Base-by-base conservation (phyloP, 1,139 yeast species). In the Pichia cactophila region DNA sequence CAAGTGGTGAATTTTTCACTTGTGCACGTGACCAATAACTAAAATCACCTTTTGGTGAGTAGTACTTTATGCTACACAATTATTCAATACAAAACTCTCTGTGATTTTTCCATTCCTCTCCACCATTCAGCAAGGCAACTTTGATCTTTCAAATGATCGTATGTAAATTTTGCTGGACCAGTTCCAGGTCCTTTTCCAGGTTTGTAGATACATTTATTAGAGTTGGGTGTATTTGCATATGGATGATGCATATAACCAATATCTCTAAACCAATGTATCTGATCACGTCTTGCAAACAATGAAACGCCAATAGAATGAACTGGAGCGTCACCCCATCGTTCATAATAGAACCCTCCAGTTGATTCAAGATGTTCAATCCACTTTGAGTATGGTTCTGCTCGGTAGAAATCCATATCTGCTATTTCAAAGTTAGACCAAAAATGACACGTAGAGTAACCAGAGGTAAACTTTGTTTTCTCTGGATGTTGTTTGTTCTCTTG, bases 271-370 rank as follows among this genome's bases (percentile, higher is more conserved):
- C 95, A 89, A 62, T 88, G 96, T 41, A 88, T 73, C 53, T 78
- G 75, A 14, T 71, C 66, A 57, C 77, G 81, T 58, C 84, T 88
- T 20, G 86, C 86, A 67, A 89, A 86, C 45, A 88, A 66, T 0
- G 82, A 84, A 26, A 87, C 68, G 0, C 90, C 95, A 43, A 86
- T 64, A 1, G 89, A 78, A 63, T 85, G 95, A 1, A 87, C 90
- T 0, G 95, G 95, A 0, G 95, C 95, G 66, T 86, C 96, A 1
- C 96, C 96, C 95, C 95, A 86, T 51, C 95, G 68, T 64, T 87
- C 95, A 59, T 86, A 86, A 62, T 85, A 87, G 61, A 86, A 86
- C 4, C 89, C 89, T 14, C 95, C 95, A 0, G 81, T 67, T 5
- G 71, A 57, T 55, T 87, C 95, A 41, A 87, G 69, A 61, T 73